Evolutionary conservation across 345 rosid genomes (phyloP).

Genomic region (Rhizophora apiculata): DNA sequence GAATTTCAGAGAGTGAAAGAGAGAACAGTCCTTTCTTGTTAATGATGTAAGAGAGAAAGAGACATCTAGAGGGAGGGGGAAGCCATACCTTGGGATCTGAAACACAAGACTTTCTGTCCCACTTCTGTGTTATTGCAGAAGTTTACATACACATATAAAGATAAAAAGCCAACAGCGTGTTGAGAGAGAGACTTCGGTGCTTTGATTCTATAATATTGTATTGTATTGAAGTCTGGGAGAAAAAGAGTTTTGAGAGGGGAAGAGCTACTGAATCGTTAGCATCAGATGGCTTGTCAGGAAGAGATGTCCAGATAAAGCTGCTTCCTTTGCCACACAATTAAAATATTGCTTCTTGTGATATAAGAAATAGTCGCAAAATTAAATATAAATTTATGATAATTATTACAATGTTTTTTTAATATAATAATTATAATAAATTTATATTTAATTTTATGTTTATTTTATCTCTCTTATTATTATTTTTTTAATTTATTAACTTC

Average conservation of each 20-base stretch:
- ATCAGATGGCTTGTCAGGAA: slow-evolving; percentile 15
- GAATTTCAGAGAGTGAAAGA: slow-evolving; percentile 12
- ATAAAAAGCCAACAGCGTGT: background rate
- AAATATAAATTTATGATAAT: background rate
- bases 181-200: background rate
- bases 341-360: slow-evolving; percentile 15
- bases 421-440: too few species aligned
- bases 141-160: slow-evolving; percentile 17
- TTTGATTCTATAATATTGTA: background rate
- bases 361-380: background rate
- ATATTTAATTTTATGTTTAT: too few species aligned
- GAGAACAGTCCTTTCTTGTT: slow-evolving; percentile 30
- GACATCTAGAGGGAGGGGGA: background rate
- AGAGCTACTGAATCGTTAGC: slow-evolving; percentile 34
- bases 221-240: background rate
- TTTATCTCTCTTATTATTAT: too few species aligned
- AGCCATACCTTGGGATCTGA: slow-evolving; percentile 48
- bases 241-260: background rate
- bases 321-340: slow-evolving; percentile 27
- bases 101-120: slow-evolving; percentile 43
- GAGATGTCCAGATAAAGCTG: slow-evolving; percentile 32
- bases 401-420: too few species aligned
- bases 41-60: slow-evolving; percentile 18
- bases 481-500: slow-evolving; percentile 2
- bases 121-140: slow-evolving; percentile 29